A percentile compares a stretch with the other conserved stretches of the same genome.
These are phyloP conservation scores for Lantana camara DNA, from an alignment of 257 asterid genomes.

Conservation along the genomic window DNA sequence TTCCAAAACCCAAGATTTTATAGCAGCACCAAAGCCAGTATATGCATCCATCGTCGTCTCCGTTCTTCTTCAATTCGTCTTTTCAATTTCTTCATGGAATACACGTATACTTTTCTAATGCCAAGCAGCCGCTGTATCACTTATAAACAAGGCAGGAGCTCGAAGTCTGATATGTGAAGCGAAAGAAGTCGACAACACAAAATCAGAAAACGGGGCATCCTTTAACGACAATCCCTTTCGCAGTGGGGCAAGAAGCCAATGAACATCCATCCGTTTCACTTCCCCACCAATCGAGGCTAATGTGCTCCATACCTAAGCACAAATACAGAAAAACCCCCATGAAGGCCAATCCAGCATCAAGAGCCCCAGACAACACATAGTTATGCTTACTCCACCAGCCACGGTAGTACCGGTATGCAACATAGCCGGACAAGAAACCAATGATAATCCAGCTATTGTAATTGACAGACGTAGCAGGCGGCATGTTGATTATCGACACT, in stretches of 20 bases:
- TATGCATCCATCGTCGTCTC: too few species aligned
- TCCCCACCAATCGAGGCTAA: slow-evolving; percentile 91
- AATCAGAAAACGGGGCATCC: slow-evolving; percentile 71
- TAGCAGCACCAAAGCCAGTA: too few species aligned
- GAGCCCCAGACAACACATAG: slow-evolving; percentile 80
- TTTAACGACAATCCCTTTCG: slow-evolving; percentile 64
- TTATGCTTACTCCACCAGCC: slow-evolving; percentile 87
- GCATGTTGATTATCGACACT: slow-evolving; percentile 74
- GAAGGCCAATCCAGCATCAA: slow-evolving; percentile 94
- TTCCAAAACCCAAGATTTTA: too few species aligned
- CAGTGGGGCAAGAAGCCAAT: slow-evolving; percentile 90
- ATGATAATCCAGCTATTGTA: slow-evolving; percentile 85
- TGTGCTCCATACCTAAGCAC: slow-evolving; percentile 62
- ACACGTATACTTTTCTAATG: too few species aligned
- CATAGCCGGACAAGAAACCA: slow-evolving; percentile 72
- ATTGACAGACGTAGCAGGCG: slow-evolving; percentile 88
- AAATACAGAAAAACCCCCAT: slow-evolving; percentile 82
- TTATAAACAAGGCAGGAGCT: neutral
- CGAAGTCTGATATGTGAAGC: neutral
- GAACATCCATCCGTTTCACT: slow-evolving; percentile 75
- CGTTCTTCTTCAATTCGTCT: too few species aligned
- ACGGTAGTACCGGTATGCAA: slow-evolving; percentile 62
- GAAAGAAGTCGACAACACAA: neutral
- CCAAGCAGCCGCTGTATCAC: neutral
- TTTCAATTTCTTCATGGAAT: too few species aligned